These are phyloP conservation scores for Cyclotella sp. DNA, from an alignment of 108 stramenopile species.

Conservation along the genomic window DNA sequence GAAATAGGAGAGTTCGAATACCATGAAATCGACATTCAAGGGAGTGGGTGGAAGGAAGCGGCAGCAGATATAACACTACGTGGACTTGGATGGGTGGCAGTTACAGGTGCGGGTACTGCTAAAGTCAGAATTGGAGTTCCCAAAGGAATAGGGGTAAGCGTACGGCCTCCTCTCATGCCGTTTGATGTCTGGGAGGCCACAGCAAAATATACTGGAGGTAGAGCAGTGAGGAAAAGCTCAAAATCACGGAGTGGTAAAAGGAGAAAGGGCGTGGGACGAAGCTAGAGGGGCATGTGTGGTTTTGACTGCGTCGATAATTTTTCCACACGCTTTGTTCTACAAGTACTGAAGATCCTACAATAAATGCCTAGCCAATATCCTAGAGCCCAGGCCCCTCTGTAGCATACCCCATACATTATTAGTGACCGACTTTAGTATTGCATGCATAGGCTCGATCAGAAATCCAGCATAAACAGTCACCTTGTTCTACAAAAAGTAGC, in stretches of 20 bases:
- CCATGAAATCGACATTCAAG: slow-evolving; percentile 86
- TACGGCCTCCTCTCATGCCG: slow-evolving; percentile 91
- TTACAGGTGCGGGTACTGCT: slow-evolving; percentile 90
- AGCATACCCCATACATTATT: neutral
- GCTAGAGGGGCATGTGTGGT: slow-evolving; percentile 24
- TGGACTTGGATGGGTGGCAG: slow-evolving; percentile 97
- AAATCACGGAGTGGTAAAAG: slow-evolving; percentile 76
- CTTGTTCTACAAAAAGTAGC: no score
- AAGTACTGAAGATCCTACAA: neutral
- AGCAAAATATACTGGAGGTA: slow-evolving; percentile 84
- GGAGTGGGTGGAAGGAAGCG: slow-evolving; percentile 93
- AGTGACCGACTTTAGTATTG: no score
- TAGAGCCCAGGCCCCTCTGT: neutral
- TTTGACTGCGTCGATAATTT: no score
- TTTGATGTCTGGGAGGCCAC: slow-evolving; percentile 90
- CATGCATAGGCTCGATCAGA: no score
- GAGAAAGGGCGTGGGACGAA: slow-evolving; percentile 82
- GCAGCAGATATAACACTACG: slow-evolving; percentile 92
- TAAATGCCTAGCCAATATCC: neutral
- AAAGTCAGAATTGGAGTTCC: slow-evolving; percentile 81
- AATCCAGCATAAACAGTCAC: no score
- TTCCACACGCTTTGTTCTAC: no score
- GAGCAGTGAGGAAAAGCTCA: slow-evolving; percentile 72
- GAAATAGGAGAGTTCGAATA: slow-evolving; percentile 91
- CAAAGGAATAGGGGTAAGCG: slow-evolving; percentile 83